phyloP scores from a whole-genome alignment of 169 alveolate species.

The Plasmodium reichenowi region DNA sequence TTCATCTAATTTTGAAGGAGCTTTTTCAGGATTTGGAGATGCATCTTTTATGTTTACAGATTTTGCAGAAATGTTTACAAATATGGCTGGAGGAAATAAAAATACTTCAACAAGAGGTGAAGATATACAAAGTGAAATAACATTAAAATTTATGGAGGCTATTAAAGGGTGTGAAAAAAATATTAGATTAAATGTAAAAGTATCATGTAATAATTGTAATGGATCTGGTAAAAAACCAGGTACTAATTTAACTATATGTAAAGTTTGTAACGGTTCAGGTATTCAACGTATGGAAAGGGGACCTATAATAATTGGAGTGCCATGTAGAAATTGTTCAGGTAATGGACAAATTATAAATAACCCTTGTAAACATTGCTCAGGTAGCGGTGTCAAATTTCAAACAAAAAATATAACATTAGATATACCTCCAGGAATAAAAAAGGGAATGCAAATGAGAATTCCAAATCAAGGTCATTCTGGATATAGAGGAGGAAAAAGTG shows the following conservation, averaged over 20 bases:
- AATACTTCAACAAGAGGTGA: constrained; percentile 86
- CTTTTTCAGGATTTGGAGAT: constrained; percentile 86
- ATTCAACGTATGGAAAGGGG: constrained; percentile 90
- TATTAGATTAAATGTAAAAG: constrained; percentile 83
- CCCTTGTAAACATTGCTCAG: constrained; percentile 89
- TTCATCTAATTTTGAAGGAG: constrained; percentile 81
- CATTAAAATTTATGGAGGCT: constrained; percentile 90
- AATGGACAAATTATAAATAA: constrained; percentile 87
- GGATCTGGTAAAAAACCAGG: constrained; percentile 88
- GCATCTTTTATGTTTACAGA: constrained; percentile 90
- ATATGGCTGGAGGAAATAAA: constrained; percentile 85
- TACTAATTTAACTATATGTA: constrained; percentile 83
- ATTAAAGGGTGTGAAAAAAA: constrained; percentile 88
- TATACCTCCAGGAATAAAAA: constrained; percentile 87
- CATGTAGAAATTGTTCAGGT: constrained; percentile 91
- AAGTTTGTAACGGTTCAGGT: constrained; percentile 90
- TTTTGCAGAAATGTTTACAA: constrained; percentile 88
- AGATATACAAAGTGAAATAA: constrained; percentile 87
- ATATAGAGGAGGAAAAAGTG: constrained; percentile 89
- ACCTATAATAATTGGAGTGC: constrained; percentile 89
- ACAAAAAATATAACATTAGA: constrained; percentile 86
- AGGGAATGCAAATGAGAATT: constrained; percentile 90
- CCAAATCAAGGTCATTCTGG: constrained; percentile 91
- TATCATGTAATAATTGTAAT: constrained; percentile 87
- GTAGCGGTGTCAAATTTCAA: constrained; percentile 88